Evolutionary conservation across 192 early-diverging fungal species (phyloP).

Genomic region (Linnemannia exigua): DNA sequence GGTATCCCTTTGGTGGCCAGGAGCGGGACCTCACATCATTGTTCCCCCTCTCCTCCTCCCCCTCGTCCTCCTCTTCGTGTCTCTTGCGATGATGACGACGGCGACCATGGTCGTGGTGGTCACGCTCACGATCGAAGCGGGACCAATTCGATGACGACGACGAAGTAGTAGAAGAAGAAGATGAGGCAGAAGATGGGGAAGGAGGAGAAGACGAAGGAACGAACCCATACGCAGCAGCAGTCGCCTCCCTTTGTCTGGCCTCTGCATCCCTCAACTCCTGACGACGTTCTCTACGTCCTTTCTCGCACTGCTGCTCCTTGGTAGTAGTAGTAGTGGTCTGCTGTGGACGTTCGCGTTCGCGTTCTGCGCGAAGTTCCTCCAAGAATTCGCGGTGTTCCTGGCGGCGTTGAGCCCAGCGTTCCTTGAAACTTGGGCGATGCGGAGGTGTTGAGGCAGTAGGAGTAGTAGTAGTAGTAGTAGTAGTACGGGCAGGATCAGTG

Average conservation of each 20-base stretch:
- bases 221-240: constrained; percentile 29
- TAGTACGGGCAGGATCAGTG: not conserved
- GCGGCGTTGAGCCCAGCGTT: constrained; percentile 13
- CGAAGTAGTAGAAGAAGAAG: not conserved
- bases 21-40: not conserved
- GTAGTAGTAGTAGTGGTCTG: too few relatives aligned
- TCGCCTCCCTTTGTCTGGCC: constrained; percentile 18
- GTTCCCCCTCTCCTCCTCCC: not conserved
- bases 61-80: not conserved
- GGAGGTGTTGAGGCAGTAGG: not conserved
- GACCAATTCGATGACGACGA: not conserved
- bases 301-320: not conserved
- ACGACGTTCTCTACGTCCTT: constrained; percentile 11
- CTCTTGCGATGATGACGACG: constrained; percentile 13
- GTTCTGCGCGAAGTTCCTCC: not conserved
- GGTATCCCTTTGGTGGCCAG: constrained; percentile 40
- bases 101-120: not conserved
- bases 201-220: not conserved
- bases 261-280: constrained; percentile 34
- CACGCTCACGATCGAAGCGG: constrained; percentile 16
- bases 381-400: constrained; percentile 5
- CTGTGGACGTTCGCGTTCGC: not conserved
- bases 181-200: not conserved
- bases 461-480: not conserved
- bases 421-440: constrained; percentile 7